These are phyloP conservation scores for Acacia pycnantha DNA, from an alignment of 331 rosid genomes.

Conservation along the genomic window DNA sequence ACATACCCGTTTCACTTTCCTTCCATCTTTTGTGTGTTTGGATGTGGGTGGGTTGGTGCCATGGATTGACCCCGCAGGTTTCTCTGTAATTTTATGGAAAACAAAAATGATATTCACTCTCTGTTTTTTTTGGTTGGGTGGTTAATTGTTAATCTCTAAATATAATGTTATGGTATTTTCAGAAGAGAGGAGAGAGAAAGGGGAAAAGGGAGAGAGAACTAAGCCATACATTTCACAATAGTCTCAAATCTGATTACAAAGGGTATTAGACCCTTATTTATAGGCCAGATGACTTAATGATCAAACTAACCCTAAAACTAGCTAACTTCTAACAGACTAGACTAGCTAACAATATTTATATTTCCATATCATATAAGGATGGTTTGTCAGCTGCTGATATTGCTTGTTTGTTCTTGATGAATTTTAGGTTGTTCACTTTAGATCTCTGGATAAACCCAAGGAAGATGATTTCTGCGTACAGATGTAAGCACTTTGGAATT, in stretches of 20 bases:
- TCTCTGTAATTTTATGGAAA: neutral
- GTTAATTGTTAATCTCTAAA: neutral
- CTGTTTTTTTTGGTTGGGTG: neutral
- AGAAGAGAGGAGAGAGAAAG: too few relatives aligned
- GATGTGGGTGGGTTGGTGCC: neutral
- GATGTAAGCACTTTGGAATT: conserved; percentile 63
- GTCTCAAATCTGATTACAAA: too few relatives aligned
- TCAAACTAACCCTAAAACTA: too few relatives aligned
- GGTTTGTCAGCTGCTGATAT: conserved; percentile 20
- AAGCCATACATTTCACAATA: too few relatives aligned
- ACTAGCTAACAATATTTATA: too few relatives aligned
- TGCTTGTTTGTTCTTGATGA: conserved; percentile 21
- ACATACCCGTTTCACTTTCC: neutral
- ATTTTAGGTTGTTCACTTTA: conserved; percentile 84
- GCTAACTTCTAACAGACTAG: too few relatives aligned
- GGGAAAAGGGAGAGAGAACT: too few relatives aligned
- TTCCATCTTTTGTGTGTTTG: neutral
- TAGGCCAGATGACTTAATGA: too few relatives aligned
- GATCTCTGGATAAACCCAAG: conserved; percentile 84
- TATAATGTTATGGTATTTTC: too few relatives aligned
- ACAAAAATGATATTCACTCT: neutral
- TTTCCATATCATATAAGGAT: neutral
- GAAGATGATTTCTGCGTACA: conserved; percentile 84
- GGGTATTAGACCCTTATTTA: too few relatives aligned
- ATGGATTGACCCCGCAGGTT: neutral